Evolutionary conservation across 2,329 filamentous ascomycete species (phyloP).

Genomic region (Colletotrichum orbiculare): DNA sequence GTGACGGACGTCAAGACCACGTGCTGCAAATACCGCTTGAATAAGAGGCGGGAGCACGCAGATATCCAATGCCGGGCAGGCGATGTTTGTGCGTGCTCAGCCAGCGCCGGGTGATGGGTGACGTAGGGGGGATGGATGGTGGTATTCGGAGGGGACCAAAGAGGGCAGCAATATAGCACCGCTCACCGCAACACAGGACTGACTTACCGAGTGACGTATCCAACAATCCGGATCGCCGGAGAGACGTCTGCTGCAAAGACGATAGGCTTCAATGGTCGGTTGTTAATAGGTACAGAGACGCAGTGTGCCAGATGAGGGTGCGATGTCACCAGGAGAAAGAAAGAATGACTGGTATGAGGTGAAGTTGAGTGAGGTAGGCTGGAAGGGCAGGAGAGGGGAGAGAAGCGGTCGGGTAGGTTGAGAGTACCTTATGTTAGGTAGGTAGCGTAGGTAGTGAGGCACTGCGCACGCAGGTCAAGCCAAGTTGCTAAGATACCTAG

Average conservation of each 20-base stretch:
- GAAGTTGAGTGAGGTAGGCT: slow-evolving; percentile 9
- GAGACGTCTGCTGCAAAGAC: slow-evolving; percentile 5
- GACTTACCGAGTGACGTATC: slow-evolving; percentile 33
- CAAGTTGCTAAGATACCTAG: too few relatives aligned
- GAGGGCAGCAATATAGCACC: slow-evolving; percentile 2
- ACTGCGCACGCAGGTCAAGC: slow-evolving; percentile 20
- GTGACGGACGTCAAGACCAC: background rate
- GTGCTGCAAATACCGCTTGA: background rate
- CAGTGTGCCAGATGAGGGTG: slow-evolving; percentile 24
- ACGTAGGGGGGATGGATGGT: slow-evolving; percentile 27
- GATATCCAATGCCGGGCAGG: slow-evolving; percentile 9
- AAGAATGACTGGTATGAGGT: slow-evolving; percentile 1
- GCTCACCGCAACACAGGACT: slow-evolving; percentile 5
- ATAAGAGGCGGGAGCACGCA: slow-evolving; percentile 15
- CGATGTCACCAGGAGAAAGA: slow-evolving; percentile 19
- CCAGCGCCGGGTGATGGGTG: slow-evolving; percentile 22
- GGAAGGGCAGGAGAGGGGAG: background rate
- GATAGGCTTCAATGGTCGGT: background rate
- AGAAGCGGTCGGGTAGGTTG: too few relatives aligned
- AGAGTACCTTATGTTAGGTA: background rate
- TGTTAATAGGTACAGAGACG: background rate
- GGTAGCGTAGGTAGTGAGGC: slow-evolving; percentile 16
- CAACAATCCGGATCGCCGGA: slow-evolving; percentile 14
- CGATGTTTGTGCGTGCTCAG: slow-evolving; percentile 9
- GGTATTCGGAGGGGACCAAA: slow-evolving; percentile 6